Percentiles rank a stretch among this genome's conserved stretches.
Evolutionary conservation across 768 basidiomycete species (phyloP).

Genomic region (Boletus insuetus): DNA sequence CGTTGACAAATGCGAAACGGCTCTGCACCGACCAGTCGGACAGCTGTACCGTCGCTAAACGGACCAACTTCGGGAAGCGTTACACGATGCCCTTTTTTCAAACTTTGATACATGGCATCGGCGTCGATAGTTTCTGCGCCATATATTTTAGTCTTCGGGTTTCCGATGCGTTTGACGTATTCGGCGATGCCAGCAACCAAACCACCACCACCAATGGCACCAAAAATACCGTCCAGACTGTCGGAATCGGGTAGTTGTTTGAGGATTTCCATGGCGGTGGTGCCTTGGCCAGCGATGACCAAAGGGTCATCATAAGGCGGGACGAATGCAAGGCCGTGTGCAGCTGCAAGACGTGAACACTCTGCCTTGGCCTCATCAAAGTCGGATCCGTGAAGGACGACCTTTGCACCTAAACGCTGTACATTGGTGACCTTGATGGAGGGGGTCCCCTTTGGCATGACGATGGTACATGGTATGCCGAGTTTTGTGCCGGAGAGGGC

Average conservation of each 20-base stretch:
- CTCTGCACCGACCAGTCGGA: slow-evolving; percentile 92
- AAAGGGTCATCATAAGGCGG: slow-evolving; percentile 98
- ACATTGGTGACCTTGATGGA: slow-evolving; percentile 96
- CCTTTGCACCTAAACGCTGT: slow-evolving; percentile 91
- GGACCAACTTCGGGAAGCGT: slow-evolving; percentile 88
- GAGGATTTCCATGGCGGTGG: slow-evolving; percentile 90
- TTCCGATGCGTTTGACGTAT: slow-evolving; percentile 91
- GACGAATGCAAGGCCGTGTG: slow-evolving; percentile 82
- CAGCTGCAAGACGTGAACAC: slow-evolving; percentile 78
- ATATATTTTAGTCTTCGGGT: slow-evolving; percentile 73
- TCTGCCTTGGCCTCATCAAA: slow-evolving; percentile 97
- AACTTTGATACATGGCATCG: slow-evolving; percentile 87
- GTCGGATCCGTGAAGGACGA: slow-evolving; percentile 86
- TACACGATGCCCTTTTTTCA: slow-evolving; percentile 78
- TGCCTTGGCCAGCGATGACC: slow-evolving; percentile 97
- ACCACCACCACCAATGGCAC: slow-evolving; percentile 92
- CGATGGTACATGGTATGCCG: slow-evolving; percentile 94
- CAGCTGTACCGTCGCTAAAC: slow-evolving; percentile 97
- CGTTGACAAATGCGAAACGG: slow-evolving; percentile 90
- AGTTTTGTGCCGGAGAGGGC: slow-evolving; percentile 90
- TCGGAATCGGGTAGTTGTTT: slow-evolving; percentile 82
- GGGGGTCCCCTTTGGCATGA: slow-evolving; percentile 95
- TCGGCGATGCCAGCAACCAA: slow-evolving; percentile 86
- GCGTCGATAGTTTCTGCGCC: slow-evolving; percentile 96
- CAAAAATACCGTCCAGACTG: slow-evolving; percentile 80